A percentile compares a stretch with the other conserved stretches of the same genome.
Evolutionary conservation across 768 basidiomycete species (phyloP).

Genomic region (Solioccasus polychromus): DNA sequence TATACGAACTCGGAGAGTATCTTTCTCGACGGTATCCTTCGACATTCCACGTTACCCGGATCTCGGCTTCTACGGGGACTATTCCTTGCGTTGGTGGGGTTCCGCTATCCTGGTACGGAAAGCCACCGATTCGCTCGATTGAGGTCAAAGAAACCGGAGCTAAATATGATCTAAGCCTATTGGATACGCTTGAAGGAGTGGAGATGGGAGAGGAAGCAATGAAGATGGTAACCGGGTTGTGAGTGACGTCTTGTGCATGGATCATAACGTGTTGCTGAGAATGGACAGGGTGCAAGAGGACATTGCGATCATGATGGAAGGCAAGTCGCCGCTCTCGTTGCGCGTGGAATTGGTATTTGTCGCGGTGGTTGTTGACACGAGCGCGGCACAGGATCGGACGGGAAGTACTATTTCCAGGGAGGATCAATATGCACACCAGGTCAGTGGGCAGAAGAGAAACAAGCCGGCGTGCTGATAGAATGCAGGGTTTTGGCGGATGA

Average conservation of each 20-base stretch:
- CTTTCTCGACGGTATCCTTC: slow-evolving; percentile 59
- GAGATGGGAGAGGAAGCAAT: slow-evolving; percentile 49
- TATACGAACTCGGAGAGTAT: slow-evolving; percentile 68
- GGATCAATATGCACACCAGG: slow-evolving; percentile 68
- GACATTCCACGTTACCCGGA: slow-evolving; percentile 50
- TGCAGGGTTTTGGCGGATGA: slow-evolving; percentile 71
- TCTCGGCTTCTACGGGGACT: slow-evolving; percentile 7
- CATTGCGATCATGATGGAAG: slow-evolving; percentile 60
- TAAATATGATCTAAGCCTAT: slow-evolving; percentile 48
- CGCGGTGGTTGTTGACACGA: slow-evolving; percentile 14
- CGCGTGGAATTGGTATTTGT: slow-evolving; percentile 11
- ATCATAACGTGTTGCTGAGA: slow-evolving; percentile 6
- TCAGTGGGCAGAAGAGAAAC: no score
- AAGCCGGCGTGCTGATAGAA: no score
- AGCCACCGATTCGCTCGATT: slow-evolving; percentile 48
- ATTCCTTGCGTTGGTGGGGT: slow-evolving; percentile 22
- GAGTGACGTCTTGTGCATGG: slow-evolving; percentile 26
- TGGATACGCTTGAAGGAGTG: slow-evolving; percentile 15
- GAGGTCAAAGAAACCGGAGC: slow-evolving; percentile 47
- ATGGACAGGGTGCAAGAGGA: slow-evolving; percentile 51
- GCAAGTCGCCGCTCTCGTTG: slow-evolving; percentile 25
- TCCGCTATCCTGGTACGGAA: slow-evolving; percentile 39
- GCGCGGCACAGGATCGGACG: slow-evolving; percentile 51
- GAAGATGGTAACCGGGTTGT: slow-evolving; percentile 61
- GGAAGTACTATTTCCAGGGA: slow-evolving; percentile 71